These are phyloP conservation scores for Glycine tomentella DNA, from an alignment of 306 rosid genomes.

Conservation along the genomic window DNA sequence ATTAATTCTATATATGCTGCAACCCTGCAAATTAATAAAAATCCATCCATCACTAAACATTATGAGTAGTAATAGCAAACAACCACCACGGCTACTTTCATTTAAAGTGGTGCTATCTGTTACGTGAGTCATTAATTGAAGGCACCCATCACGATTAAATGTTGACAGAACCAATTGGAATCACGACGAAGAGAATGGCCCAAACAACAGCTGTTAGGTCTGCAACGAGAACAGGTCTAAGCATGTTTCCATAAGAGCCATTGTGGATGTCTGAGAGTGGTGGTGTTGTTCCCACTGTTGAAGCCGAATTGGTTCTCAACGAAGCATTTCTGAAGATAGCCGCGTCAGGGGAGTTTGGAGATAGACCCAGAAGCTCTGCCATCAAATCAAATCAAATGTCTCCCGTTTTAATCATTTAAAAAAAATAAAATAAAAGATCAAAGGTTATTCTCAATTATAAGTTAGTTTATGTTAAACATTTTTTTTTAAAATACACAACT, in stretches of 20 bases:
- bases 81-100: neutral
- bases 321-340: constrained; percentile 59
- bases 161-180: neutral
- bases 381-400: too few species aligned
- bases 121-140: neutral
- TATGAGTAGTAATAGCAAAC: neutral
- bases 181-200: too few species aligned
- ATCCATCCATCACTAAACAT: too few species aligned
- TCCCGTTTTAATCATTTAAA: too few species aligned
- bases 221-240: constrained; percentile 28
- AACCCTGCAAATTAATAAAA: neutral
- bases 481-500: too few species aligned
- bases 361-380: constrained; percentile 68
- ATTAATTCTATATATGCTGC: too few species aligned
- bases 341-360: constrained; percentile 69
- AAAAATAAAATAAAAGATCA: too few species aligned
- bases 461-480: too few species aligned
- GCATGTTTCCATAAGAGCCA: constrained; percentile 29
- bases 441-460: too few species aligned
- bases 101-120: too few species aligned
- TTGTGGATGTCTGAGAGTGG: neutral
- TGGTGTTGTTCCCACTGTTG: neutral
- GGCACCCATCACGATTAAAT: neutral
- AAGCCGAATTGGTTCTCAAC: neutral
- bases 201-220: neutral